Conservation (phyloP, 768 basidiomycete genomes). For the Termitomyces sp. region DNA sequence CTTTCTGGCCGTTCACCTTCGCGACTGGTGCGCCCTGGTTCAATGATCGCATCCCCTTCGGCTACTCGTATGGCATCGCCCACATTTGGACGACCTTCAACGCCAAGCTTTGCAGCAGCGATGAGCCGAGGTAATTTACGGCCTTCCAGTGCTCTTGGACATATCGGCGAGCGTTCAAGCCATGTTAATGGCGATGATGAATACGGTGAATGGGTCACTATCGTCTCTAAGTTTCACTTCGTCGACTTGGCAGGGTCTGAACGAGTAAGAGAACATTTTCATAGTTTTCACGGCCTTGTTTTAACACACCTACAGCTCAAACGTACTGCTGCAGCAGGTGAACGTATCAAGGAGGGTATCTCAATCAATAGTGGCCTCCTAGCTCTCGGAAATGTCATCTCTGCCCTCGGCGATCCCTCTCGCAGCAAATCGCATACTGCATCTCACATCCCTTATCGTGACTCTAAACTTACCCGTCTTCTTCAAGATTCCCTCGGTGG, state of each 20-base stretch:
- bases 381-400: constrained; percentile 97
- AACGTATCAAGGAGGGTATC: constrained; percentile 98
- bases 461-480: constrained; percentile 95
- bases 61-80: constrained; percentile 65
- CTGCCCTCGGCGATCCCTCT: constrained; percentile 91
- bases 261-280: constrained; percentile 50
- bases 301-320: constrained; percentile 57
- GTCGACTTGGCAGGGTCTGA: constrained; percentile 98
- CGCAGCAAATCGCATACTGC: constrained; percentile 79
- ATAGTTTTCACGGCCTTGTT: constrained; percentile 7
- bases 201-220: constrained; percentile 79
- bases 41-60: constrained; percentile 49
- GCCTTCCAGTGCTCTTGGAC: constrained; percentile 79
- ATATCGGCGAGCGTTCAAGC: constrained; percentile 44
- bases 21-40: constrained; percentile 78
- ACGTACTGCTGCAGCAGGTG: constrained; percentile 92
- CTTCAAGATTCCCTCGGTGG: constrained; percentile 97
- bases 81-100: constrained; percentile 70
- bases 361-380: constrained; percentile 96
- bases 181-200: constrained; percentile 48
- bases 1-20: constrained; percentile 71
- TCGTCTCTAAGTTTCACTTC: constrained; percentile 96
- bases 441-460: constrained; percentile 94
- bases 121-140: constrained; percentile 68
- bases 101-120: constrained; percentile 73